Evolutionary conservation across 352 stramenopile species (phyloP), one percentile per base, ranked within the genome.

Genomic region (Phytophthora litchii): DNA sequence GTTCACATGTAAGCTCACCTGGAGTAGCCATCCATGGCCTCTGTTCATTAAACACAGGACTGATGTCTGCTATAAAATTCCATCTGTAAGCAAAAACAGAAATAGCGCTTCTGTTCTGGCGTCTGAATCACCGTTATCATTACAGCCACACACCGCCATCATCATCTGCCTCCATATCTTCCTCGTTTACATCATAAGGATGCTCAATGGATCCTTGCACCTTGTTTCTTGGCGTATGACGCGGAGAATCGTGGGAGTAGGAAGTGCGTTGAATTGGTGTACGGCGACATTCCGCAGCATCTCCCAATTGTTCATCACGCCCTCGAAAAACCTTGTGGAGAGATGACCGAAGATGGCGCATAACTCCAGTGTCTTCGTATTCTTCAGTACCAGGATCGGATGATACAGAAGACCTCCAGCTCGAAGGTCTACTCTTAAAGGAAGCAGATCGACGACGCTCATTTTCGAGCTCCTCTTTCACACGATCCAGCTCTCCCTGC

Each of bases 121-220:
- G 20, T 46, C 4, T n/a, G n/a, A 12, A 31, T 50, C 6, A 4
- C 11, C 16, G 10, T 12, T 13, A 21, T 54, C 11, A 29, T 65
- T 78, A 89, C 27, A 87, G 49, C 77, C 77, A 89, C 11, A 89
- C 57, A 3, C 80, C 80, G 1, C 80, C 80, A 50, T 89, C 76
- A 21, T 65, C 43, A 4, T 60, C 64, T 70, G 60, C 52, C 37
- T 68, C 57, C 35, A 63, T 56, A 11, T 71, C 70, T 6, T 76
- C 74, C 6, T 75, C 53, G 11, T 80, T 67, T 10, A 66, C 50
- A 14, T 83, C 73, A 19, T 71, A 60, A 23, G 62, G 58, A 4
- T 53, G 60, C 19, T 66, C 61, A 12, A 70, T 58, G 13, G 41
- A 51, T 11, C 68, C 65, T 20, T 68, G 51, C 1, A 61, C 45